Base-by-base conservation (phyloP, 78 protist species). In the Dictyostelium citrinum region DNA sequence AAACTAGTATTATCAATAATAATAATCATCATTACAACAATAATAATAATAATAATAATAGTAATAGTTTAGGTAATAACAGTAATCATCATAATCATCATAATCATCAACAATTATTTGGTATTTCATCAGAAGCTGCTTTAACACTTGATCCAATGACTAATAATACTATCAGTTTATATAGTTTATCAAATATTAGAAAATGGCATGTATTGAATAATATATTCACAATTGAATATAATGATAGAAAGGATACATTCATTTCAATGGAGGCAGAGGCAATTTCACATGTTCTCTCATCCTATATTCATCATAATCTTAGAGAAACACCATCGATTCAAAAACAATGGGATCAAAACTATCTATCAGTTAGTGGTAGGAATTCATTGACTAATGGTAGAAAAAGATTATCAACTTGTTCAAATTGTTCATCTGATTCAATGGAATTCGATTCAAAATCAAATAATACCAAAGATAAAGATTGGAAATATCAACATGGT, bases 191-290 rank as follows among this genome's bases (percentile, higher is more conserved):
- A 17, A 88, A 68, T 78, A 76, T 88, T 5, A 88, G 49, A 58
- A 88, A 76, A 64, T 88, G 85, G 84, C 93, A 88, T n/a, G 75
- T 88, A 29, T 37, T 88, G 64, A 88, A 88, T n/a, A 58, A 88
- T 12, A 24, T 88, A 8, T 88, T 88, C 39, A 68, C 93, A 1
- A 45, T 88, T 12, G 93, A 88, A 37, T 88, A 78, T 31, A 58
- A 31, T 41, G 85, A 78, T n/a, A 76, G 39, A 33, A 88, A 76
- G 22, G 75, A 74, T 27, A 45, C 5, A 1, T 88, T 88, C 51
- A 55, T 64, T 0, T 74, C 93, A 11, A 39, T 49, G 22, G 93
- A 88, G 33, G 77, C 85, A 45, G 93, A 88, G 58, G 82, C 93
- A 61, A 88, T 88, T 10, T 88, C 93, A 33, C 83, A 88, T 78